Evolutionary conservation across 2,329 filamentous ascomycete species (phyloP), one percentile per base, ranked within the genome.

Genomic region (Bertia moriformis): DNA sequence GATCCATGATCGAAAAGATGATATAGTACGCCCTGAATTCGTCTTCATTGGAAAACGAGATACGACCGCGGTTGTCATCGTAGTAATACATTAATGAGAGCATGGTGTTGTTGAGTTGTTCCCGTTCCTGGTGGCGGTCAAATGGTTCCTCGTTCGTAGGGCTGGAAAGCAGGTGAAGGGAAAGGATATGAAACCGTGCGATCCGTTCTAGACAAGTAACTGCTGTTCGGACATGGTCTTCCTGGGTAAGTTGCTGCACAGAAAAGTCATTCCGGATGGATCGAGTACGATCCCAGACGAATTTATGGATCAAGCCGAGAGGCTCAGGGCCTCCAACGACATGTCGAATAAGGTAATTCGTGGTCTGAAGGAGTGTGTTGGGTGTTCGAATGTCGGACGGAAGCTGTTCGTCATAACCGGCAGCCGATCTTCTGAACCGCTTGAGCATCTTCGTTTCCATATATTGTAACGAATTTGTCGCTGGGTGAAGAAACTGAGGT

Each of bases 181-280:
- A 73, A 2, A 77, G 47, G 17, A 80, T 72, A 46, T 78, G 73
- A 45, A 78, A 78, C 3, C 75, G 69, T 19, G 71, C 73, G 45
- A 78, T 78, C 30, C 70, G 62, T 50, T 80, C 75, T 38, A 72
- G 66, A 46, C 73, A 78, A 17, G 69, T 67, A 4, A 79, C 68
- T 3, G 72, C 69, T 15, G 69, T 63, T 37, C 59, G 55, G 24
- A 78, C 62, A 48, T 78, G 68, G n/a, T 62, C 58, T n/a, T 59
- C 52, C 43, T 67, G 69, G 4, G 66, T 68, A 41, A 77, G 56
- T 48, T 73, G 68, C 51, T 78, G 73, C 15, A 78, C 75, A 2
- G 71, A 72, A 38, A 78, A 72, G 50, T 80, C 75, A 48, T 78
- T 79, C 30, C 75, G 67, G 42, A 80, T 69, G 4, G 71, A 73